A percentile compares a stretch with the other conserved stretches of the same genome.
These are phyloP conservation scores for Cladosporium halotolerans DNA, from an alignment of 2,329 filamentous ascomycete genomes.

Conservation along the genomic window DNA sequence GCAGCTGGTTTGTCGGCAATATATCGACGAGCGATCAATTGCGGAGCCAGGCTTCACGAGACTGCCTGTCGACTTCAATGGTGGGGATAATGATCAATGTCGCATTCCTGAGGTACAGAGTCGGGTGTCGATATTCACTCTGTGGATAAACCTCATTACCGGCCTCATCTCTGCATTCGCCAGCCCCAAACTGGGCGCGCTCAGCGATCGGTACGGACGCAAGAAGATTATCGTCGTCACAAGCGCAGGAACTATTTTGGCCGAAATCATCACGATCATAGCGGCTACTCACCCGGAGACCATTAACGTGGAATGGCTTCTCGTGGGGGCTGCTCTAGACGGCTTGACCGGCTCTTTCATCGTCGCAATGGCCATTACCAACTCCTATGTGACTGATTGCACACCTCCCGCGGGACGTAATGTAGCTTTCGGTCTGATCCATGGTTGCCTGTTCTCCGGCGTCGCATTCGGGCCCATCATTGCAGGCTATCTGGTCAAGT, in stretches of 20 bases:
- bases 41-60: slow-evolving; percentile 55
- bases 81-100: slow-evolving; percentile 69
- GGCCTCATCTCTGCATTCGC: slow-evolving; percentile 74
- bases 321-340: slow-evolving; percentile 71
- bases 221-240: slow-evolving; percentile 66
- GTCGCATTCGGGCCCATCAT: slow-evolving; percentile 79
- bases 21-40: slow-evolving; percentile 63
- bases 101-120: slow-evolving; percentile 69
- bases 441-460: slow-evolving; percentile 83
- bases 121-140: slow-evolving; percentile 68
- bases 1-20: slow-evolving; percentile 73
- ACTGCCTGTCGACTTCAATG: slow-evolving; percentile 58
- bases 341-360: slow-evolving; percentile 87
- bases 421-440: slow-evolving; percentile 81
- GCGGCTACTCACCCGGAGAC: slow-evolving; percentile 67
- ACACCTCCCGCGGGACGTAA: slow-evolving; percentile 72
- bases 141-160: slow-evolving; percentile 66
- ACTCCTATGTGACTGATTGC: slow-evolving; percentile 87
- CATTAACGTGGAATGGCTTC: slow-evolving; percentile 70
- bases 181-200: slow-evolving; percentile 72
- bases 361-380: slow-evolving; percentile 67
- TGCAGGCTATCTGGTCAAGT: slow-evolving; percentile 71
- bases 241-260: slow-evolving; percentile 65
- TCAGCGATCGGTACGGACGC: slow-evolving; percentile 83
- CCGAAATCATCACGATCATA: slow-evolving; percentile 71